A percentile compares a stretch with the other conserved stretches of the same genome.
Evolutionary conservation across 345 rosid genomes (phyloP).

Genomic region (Euclidium syriacum): DNA sequence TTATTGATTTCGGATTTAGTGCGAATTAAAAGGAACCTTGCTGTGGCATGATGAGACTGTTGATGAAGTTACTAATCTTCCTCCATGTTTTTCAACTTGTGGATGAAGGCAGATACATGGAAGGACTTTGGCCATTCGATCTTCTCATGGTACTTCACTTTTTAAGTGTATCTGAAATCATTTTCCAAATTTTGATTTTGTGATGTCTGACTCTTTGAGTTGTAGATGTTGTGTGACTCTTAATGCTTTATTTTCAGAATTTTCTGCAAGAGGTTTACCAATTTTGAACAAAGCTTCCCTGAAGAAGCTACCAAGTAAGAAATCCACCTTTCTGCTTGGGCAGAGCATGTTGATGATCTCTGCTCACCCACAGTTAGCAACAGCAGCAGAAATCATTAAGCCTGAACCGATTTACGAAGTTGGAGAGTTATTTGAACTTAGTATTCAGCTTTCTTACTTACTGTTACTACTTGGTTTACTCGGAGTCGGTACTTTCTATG

Average conservation of each 20-base stretch:
- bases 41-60: not conserved
- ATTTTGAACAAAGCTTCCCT: slow-evolving; percentile 25
- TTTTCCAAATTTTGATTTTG: not conserved
- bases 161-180: not conserved
- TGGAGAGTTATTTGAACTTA: slow-evolving; percentile 79
- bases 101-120: slow-evolving; percentile 80
- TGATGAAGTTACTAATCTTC: slow-evolving; percentile 21
- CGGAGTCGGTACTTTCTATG: slow-evolving; percentile 85
- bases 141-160: slow-evolving; percentile 41
- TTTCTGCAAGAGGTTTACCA: slow-evolving; percentile 28
- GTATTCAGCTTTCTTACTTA: slow-evolving; percentile 90
- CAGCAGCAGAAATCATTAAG: slow-evolving; percentile 46
- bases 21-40: too few relatives aligned
- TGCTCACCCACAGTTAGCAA: slow-evolving; percentile 44
- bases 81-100: slow-evolving; percentile 33
- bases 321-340: slow-evolving; percentile 42
- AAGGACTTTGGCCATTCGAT: slow-evolving; percentile 35
- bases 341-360: slow-evolving; percentile 45
- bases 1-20: not conserved
- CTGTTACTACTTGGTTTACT: slow-evolving; percentile 70
- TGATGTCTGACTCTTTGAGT: not conserved
- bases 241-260: slow-evolving; percentile 37
- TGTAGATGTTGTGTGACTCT: not conserved
- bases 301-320: slow-evolving; percentile 40
- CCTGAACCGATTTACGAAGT: slow-evolving; percentile 52